Percentiles rank a stretch among this genome's conserved stretches.
These are phyloP conservation scores for Daldinia loculata DNA, from an alignment of 495 filamentous ascomycete species.

Conservation along the genomic window DNA sequence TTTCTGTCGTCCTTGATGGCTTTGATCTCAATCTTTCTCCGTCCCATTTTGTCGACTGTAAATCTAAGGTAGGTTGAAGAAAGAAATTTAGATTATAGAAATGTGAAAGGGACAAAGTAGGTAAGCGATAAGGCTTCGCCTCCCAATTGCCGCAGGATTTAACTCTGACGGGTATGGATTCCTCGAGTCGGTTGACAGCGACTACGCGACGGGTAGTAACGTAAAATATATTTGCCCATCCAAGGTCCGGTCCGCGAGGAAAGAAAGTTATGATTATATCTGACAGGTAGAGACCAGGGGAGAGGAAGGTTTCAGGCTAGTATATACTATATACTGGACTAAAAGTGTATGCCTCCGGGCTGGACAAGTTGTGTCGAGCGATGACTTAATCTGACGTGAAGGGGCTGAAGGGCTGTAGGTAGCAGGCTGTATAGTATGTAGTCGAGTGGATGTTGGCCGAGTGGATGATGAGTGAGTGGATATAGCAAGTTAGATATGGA, in stretches of 20 bases:
- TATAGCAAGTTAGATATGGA: slow-evolving; percentile 8
- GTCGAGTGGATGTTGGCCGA: slow-evolving; percentile 9
- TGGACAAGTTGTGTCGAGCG: slow-evolving; percentile 2
- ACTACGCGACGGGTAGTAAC: slow-evolving; percentile 33
- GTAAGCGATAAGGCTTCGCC: slow-evolving; percentile 29
- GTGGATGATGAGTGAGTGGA: slow-evolving; percentile 9
- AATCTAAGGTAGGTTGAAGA: slow-evolving; percentile 7
- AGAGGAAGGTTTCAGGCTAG: slow-evolving; percentile 20
- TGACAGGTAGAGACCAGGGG: slow-evolving; percentile 8
- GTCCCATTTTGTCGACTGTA: slow-evolving; percentile 60
- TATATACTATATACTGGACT: slow-evolving; percentile 19
- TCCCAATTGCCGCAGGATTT: slow-evolving; percentile 37
- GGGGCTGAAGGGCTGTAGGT: slow-evolving; percentile 20
- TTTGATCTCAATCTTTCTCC: slow-evolving; percentile 96
- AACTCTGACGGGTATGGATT: slow-evolving; percentile 30
- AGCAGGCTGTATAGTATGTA: background rate
- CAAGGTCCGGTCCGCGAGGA: slow-evolving; percentile 3
- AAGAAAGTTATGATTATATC: slow-evolving; percentile 28
- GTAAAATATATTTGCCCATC: slow-evolving; percentile 25
- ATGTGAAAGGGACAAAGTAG: slow-evolving; percentile 5
- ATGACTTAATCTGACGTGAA: slow-evolving; percentile 44
- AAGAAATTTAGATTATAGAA: slow-evolving; percentile 14
- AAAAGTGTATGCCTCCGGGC: background rate
- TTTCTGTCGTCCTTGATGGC: slow-evolving; percentile 99
- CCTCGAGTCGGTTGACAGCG: slow-evolving; percentile 27